Percentiles rank a stretch among this genome's conserved stretches.
phyloP scores from a whole-genome alignment of 1,139 yeast genomes.

The Kodamaea fungicola region DNA sequence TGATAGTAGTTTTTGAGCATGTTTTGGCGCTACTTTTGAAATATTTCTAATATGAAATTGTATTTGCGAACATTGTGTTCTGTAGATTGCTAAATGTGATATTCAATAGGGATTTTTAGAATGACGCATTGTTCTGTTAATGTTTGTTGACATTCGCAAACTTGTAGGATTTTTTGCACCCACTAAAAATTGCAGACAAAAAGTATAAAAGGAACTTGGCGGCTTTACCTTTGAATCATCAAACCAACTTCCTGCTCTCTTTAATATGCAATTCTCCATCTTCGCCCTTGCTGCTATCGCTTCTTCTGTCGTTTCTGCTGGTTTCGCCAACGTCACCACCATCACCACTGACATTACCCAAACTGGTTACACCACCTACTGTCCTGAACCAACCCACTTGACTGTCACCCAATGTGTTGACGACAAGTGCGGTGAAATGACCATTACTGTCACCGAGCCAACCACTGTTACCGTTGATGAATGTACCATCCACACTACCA shows the following conservation, averaged over 20 bases:
- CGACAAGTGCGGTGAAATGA: conserved; percentile 26
- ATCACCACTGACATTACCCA: conserved; percentile 36
- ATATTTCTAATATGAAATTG: too few relatives aligned
- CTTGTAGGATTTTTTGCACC: too few relatives aligned
- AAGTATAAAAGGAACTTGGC: too few relatives aligned
- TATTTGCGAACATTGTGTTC: too few relatives aligned
- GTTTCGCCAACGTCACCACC: conserved; percentile 10
- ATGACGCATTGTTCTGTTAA: too few relatives aligned
- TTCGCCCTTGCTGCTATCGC: conserved; percentile 9
- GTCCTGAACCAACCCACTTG: conserved; percentile 55
- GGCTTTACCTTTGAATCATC: too few relatives aligned
- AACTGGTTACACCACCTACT: conserved; percentile 56
- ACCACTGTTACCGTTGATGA: conserved; percentile 58
- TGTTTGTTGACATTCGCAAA: too few relatives aligned
- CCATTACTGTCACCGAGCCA: conserved; percentile 49
- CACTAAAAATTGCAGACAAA: too few relatives aligned
- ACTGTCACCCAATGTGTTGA: conserved; percentile 42
- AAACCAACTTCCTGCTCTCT: conserved; percentile 2
- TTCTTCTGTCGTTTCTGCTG: conserved; percentile 5
- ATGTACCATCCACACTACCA: conserved; percentile 45
- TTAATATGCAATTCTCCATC: conserved; percentile 14
- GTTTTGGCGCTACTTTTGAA: too few relatives aligned
- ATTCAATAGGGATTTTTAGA: too few relatives aligned
- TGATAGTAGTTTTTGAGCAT: too few relatives aligned
- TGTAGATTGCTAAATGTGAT: too few relatives aligned